Percentiles rank a stretch among this genome's conserved stretches.
Conservation (phyloP, 371 early-diverging fungal species). For the Massospora cicadina region DNA sequence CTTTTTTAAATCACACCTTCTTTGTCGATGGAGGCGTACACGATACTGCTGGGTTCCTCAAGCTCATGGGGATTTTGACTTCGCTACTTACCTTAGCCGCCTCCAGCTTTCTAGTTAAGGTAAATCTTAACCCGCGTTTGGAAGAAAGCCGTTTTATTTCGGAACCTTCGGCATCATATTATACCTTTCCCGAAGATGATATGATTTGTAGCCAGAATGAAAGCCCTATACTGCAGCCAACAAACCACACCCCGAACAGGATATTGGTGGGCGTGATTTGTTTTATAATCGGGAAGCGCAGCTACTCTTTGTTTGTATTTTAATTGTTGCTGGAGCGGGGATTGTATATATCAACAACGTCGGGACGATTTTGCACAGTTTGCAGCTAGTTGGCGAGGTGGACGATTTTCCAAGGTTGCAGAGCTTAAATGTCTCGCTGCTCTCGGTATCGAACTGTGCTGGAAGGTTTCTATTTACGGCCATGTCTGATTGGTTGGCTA, state of each 20-base stretch:
- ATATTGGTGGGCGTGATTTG: conserved; percentile 16
- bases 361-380: conserved; percentile 19
- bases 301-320: conserved; percentile 14
- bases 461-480: conserved; percentile 19
- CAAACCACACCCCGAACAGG: neutral
- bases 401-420: conserved; percentile 18
- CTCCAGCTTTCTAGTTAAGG: conserved; percentile 17
- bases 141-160: neutral
- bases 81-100: conserved; percentile 14
- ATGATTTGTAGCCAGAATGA: too few species aligned
- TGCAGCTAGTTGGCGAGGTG: conserved; percentile 13
- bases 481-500: conserved; percentile 20
- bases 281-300: conserved; percentile 16
- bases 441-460: conserved; percentile 22
- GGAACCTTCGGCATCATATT: neutral
- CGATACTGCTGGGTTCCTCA: conserved; percentile 19
- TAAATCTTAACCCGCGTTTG: conserved; percentile 10
- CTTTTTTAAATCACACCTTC: conserved; percentile 29
- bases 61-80: conserved; percentile 19
- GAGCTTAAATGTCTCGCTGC: conserved; percentile 20
- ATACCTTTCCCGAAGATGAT: too few species aligned
- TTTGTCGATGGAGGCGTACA: conserved; percentile 14
- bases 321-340: conserved; percentile 21
- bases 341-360: conserved; percentile 36
- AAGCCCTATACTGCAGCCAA: neutral